Percentiles rank a stretch among this genome's conserved stretches.
Evolutionary conservation across 495 filamentous ascomycete genomes (phyloP).

Genomic region (Penicillium parvum): DNA sequence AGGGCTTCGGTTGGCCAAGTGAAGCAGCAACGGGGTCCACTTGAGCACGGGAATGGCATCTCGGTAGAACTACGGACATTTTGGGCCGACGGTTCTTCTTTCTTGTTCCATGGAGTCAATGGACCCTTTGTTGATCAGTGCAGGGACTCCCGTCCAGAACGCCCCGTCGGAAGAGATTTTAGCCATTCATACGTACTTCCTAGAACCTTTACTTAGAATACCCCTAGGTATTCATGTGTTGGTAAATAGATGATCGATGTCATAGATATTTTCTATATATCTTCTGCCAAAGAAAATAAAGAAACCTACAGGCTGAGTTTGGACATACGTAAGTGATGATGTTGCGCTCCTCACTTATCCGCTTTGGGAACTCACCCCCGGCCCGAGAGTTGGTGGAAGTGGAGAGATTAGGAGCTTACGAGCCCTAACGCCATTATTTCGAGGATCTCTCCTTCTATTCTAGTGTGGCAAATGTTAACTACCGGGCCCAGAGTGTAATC

Average conservation of each 20-base stretch:
- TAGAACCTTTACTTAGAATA: neutral
- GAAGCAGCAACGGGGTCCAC: conserved; percentile 8
- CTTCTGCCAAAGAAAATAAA: neutral
- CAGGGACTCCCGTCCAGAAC: conserved; percentile 3
- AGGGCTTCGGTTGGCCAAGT: conserved; percentile 29
- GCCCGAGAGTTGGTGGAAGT: conserved; percentile 13
- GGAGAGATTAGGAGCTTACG: neutral
- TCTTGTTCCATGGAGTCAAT: conserved; percentile 15
- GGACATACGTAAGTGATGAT: conserved; percentile 33
- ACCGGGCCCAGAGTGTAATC: neutral
- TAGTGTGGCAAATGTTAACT: too few species aligned
- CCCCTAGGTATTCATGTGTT: neutral
- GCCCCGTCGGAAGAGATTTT: conserved; percentile 7
- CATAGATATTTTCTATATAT: neutral
- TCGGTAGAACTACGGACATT: conserved; percentile 24
- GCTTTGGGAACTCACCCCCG: conserved; percentile 18
- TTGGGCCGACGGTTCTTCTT: conserved; percentile 1
- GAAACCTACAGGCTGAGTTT: too few species aligned
- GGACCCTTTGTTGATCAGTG: conserved; percentile 5
- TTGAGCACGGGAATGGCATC: neutral
- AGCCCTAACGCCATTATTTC: neutral
- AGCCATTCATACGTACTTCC: neutral
- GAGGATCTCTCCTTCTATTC: neutral
- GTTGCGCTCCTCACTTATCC: conserved; percentile 16
- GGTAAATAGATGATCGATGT: too few species aligned